phyloP scores from a whole-genome alignment of 225 moss, liverwort and hornwort species.

The Physcomitrium patens region DNA sequence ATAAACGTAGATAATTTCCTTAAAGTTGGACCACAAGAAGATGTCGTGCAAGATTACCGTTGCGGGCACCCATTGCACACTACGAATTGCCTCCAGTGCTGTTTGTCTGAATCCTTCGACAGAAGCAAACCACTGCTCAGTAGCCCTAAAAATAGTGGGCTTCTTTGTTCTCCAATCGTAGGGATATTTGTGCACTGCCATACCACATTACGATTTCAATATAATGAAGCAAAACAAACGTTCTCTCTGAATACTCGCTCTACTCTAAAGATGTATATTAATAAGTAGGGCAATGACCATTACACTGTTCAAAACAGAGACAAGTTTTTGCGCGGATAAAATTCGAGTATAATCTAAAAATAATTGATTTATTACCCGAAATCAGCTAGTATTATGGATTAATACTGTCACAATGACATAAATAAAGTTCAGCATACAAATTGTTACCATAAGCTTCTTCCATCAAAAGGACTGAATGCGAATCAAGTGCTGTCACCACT shows the following conservation, averaged over 20 bases:
- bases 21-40: constrained; percentile 4
- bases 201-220: constrained; percentile 31
- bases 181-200: constrained; percentile 95
- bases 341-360: not conserved
- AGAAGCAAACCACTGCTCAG: constrained; percentile 99
- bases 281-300: constrained; percentile 1
- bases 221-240: not conserved
- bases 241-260: constrained; percentile 9
- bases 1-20: not conserved
- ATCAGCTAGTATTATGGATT: not conserved
- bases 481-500: constrained; percentile 85
- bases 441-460: constrained; percentile 96
- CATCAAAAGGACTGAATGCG: constrained; percentile 70
- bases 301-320: constrained; percentile 5
- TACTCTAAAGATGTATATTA: constrained; percentile 4
- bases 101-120: constrained; percentile 90
- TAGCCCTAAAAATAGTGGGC: constrained; percentile 97
- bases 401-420: not conserved
- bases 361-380: not conserved
- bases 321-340: not conserved
- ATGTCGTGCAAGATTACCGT: constrained; percentile 48
- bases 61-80: constrained; percentile 88
- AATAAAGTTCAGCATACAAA: constrained; percentile 40
- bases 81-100: constrained; percentile 80
- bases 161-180: constrained; percentile 99